Evolutionary conservation across 2,329 filamentous ascomycete species (phyloP).

Genomic region (Beauveria brongniartii): DNA sequence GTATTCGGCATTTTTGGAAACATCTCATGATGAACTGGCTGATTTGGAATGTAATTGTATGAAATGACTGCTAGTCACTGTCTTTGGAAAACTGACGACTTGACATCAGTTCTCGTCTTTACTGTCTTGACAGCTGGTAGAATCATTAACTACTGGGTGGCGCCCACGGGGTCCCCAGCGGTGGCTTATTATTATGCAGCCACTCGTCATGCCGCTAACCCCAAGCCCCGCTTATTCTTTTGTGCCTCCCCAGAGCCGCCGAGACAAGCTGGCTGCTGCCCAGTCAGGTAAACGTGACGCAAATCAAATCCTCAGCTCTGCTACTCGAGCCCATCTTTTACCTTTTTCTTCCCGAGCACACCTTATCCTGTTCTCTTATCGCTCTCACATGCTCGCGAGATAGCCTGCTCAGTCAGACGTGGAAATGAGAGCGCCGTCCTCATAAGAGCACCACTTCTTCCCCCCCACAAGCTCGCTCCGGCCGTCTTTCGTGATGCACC

Average conservation of each 20-base stretch:
- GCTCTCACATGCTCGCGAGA: slow-evolving; percentile 4
- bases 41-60: too few relatives aligned
- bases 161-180: slow-evolving; percentile 1
- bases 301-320: background rate
- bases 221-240: slow-evolving; percentile 5
- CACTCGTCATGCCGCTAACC: background rate
- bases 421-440: slow-evolving; percentile 8
- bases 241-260: background rate
- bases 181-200: slow-evolving; percentile 6
- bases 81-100: too few relatives aligned
- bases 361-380: background rate
- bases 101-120: too few relatives aligned
- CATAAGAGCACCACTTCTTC: background rate
- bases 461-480: background rate
- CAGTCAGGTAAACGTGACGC: background rate
- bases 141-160: background rate
- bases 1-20: background rate
- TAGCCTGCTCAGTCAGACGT: slow-evolving; percentile 1
- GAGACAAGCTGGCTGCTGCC: background rate
- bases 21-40: too few relatives aligned
- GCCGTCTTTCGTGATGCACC: slow-evolving; percentile 9
- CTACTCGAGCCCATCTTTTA: background rate
- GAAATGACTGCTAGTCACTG: too few relatives aligned
- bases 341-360: background rate
- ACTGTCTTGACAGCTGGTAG: background rate